Conservation (phyloP, 1,284 basidiomycete genomes). For the Heterobasidion annosum region DNA sequence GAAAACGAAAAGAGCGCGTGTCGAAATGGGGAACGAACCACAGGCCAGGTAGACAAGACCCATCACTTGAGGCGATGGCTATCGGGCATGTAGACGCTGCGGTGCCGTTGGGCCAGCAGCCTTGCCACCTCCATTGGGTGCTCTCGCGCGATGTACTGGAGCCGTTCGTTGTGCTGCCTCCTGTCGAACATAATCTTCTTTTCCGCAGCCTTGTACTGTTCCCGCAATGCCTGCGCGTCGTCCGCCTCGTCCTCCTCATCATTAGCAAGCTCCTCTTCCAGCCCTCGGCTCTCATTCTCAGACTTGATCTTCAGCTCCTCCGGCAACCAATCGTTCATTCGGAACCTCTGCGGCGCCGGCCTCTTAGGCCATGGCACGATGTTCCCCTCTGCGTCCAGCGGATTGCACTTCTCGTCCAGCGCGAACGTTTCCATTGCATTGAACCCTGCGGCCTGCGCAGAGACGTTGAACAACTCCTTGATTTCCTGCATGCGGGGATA, state of each 20-base stretch:
- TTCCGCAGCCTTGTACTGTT: not conserved
- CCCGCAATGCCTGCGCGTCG: not conserved
- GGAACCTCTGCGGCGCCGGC: not conserved
- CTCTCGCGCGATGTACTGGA: not conserved
- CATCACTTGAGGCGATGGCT: not conserved
- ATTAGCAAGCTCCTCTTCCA: not conserved
- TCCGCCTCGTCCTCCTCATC: not conserved
- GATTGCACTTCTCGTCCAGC: constrained; percentile 19
- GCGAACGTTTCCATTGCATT: constrained; percentile 16
- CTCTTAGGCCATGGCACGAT: not conserved
- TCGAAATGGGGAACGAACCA: not conserved
- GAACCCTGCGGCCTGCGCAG: constrained; percentile 19
- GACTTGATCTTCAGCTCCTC: not conserved
- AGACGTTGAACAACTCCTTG: constrained; percentile 22
- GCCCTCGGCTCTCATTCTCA: not conserved
- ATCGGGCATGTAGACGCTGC: not conserved
- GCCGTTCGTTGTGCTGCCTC: not conserved
- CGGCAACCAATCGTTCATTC: not conserved
- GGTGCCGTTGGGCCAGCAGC: not conserved
- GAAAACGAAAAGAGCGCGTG: not conserved
- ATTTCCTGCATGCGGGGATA: constrained; percentile 23
- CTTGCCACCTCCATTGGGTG: not conserved
- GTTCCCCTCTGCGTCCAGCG: constrained; percentile 15
- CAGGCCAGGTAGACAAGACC: not conserved
- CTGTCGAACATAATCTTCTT: not conserved